These are phyloP conservation scores for Pleurotus citrinopileatus DNA, from an alignment of 768 basidiomycete genomes.

Conservation along the genomic window DNA sequence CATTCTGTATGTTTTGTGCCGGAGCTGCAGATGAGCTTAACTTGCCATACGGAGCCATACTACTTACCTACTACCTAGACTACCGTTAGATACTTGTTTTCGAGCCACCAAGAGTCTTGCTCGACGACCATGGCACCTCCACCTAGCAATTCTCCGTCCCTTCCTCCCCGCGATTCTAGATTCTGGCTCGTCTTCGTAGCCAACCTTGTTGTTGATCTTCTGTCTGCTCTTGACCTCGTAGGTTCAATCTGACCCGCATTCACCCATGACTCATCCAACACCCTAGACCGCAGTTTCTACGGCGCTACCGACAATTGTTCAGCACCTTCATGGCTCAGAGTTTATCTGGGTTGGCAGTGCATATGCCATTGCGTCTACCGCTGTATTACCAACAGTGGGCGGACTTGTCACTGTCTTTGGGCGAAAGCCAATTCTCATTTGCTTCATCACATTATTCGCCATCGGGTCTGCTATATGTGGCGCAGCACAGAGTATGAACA, in stretches of 20 bases:
- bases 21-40: too few species aligned
- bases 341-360: constrained; percentile 46
- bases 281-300: constrained; percentile 32
- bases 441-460: constrained; percentile 31
- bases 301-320: constrained; percentile 40
- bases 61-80: too few species aligned
- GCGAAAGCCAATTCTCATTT: constrained; percentile 28
- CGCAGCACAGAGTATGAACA: constrained; percentile 34
- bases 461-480: constrained; percentile 43
- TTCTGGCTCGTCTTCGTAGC: constrained; percentile 8
- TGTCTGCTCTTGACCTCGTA: constrained; percentile 18
- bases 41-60: too few species aligned
- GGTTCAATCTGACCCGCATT: background rate
- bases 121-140: too few species aligned
- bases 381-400: constrained; percentile 37
- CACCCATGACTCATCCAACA: background rate
- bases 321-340: constrained; percentile 30
- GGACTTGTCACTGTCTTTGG: constrained; percentile 36
- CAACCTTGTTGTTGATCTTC: background rate
- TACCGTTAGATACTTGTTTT: too few species aligned
- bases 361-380: constrained; percentile 39
- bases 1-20: too few species aligned
- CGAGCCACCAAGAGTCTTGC: too few species aligned
- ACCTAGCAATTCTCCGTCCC: background rate
- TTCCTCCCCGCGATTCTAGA: background rate